phyloP scores from a whole-genome alignment of 352 stramenopile genomes.

The Globisporangium abappressorium region DNA sequence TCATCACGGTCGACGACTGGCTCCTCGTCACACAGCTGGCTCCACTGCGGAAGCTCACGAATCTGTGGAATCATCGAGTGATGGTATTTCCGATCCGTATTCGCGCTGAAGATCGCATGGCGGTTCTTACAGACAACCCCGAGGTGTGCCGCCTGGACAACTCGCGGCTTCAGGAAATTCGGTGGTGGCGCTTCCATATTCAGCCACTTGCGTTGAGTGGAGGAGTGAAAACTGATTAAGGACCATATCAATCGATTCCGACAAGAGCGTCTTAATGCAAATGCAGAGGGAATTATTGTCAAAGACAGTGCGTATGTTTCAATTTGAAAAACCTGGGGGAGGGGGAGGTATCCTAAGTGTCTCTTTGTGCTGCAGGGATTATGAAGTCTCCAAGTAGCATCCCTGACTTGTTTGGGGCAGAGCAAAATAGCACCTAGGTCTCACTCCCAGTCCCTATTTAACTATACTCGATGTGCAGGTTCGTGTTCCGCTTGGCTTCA shows the following conservation, averaged over 20 bases:
- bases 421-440: too few relatives aligned
- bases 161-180: background rate
- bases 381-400: too few relatives aligned
- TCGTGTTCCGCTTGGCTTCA: slow-evolving; percentile 17
- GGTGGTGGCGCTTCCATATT: background rate
- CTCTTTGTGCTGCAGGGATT: too few relatives aligned
- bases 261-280: too few relatives aligned
- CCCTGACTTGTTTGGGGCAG: too few relatives aligned
- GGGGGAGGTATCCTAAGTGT: too few relatives aligned
- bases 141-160: background rate
- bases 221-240: too few relatives aligned
- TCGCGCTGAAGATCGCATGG: background rate
- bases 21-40: background rate
- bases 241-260: too few relatives aligned
- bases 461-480: slow-evolving; percentile 3
- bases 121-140: background rate
- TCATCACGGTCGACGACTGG: background rate
- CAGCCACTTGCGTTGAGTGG: background rate
- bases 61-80: background rate
- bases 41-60: background rate
- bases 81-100: background rate
- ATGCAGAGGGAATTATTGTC: too few relatives aligned
- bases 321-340: too few relatives aligned
- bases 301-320: too few relatives aligned
- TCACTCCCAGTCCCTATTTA: too few relatives aligned